These are phyloP conservation scores for Inga oerstediana DNA, from an alignment of 306 rosid species.

Conservation along the genomic window DNA sequence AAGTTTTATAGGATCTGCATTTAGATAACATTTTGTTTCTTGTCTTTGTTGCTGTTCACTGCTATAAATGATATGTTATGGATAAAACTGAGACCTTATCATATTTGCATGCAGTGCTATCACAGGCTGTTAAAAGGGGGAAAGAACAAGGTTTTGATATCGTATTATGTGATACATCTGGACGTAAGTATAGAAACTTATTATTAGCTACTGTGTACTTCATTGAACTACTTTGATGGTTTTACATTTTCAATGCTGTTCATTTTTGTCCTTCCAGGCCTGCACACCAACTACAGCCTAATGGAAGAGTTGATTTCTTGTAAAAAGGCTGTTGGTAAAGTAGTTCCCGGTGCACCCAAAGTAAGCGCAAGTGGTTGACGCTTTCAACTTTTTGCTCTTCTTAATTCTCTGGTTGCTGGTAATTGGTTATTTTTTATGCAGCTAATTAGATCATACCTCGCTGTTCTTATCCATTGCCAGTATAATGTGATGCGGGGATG, in stretches of 20 bases:
- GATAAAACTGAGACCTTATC: conserved; percentile 34
- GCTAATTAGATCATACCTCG: conserved; percentile 20
- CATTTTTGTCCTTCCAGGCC: conserved; percentile 59
- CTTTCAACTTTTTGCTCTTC: conserved; percentile 9
- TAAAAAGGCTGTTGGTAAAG: conserved; percentile 84
- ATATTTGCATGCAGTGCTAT: conserved; percentile 82
- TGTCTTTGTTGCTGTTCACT: neutral
- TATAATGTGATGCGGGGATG: neutral
- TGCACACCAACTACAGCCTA: conserved; percentile 92
- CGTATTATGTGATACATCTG: conserved; percentile 94
- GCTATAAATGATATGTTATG: neutral
- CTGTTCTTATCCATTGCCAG: conserved; percentile 1
- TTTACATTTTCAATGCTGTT: conserved; percentile 23
- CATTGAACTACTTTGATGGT: conserved; percentile 16
- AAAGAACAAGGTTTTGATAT: conserved; percentile 81
- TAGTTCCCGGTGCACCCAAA: conserved; percentile 84
- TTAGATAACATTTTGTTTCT: neutral
- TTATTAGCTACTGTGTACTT: conserved; percentile 29
- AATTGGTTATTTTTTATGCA: conserved; percentile 22
- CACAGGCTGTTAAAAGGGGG: conserved; percentile 89
- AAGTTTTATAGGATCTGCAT: neutral
- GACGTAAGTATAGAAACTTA: conserved; percentile 67
- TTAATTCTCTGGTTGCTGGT: conserved; percentile 23
- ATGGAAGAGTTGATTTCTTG: conserved; percentile 98
- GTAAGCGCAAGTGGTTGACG: conserved; percentile 50